These are phyloP conservation scores for Brassica rapa DNA, from an alignment of 345 rosid genomes.

Conservation along the genomic window DNA sequence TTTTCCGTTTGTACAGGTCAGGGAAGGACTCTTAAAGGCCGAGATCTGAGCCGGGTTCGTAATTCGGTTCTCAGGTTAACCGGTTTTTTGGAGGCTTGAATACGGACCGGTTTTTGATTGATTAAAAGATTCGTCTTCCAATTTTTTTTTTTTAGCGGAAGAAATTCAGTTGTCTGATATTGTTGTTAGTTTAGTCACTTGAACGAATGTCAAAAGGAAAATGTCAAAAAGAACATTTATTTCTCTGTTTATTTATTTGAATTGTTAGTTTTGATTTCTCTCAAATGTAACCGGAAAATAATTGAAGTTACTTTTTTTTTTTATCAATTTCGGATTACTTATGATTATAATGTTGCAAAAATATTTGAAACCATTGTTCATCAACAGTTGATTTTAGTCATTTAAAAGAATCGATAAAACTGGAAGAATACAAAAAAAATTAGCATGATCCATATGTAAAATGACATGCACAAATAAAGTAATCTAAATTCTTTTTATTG, in stretches of 20 bases:
- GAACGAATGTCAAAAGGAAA: constrained; percentile 23
- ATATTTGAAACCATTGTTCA: neutral
- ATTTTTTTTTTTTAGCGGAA: neutral
- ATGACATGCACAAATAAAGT: neutral
- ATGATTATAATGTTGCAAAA: neutral
- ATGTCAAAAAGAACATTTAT: constrained; percentile 27
- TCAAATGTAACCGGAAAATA: constrained; percentile 10
- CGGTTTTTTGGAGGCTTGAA: constrained; percentile 76
- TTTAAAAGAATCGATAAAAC: no score
- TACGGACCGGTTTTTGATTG: neutral
- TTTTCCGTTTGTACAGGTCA: constrained; percentile 77
- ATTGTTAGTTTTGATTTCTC: constrained; percentile 23
- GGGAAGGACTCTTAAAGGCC: constrained; percentile 86
- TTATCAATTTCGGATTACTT: neutral
- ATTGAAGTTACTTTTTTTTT: neutral
- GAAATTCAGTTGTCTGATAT: neutral
- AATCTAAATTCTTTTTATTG: no score
- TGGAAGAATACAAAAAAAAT: neutral
- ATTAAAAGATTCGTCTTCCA: neutral
- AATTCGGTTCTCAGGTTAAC: constrained; percentile 84
- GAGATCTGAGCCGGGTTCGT: constrained; percentile 75
- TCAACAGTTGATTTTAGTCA: neutral
- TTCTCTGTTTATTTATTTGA: constrained; percentile 22
- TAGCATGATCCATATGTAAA: neutral
- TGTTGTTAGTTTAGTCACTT: constrained; percentile 12